Evolutionary conservation across 2,329 filamentous ascomycete species (phyloP).

Genomic region (Colletotrichum brevisporum): DNA sequence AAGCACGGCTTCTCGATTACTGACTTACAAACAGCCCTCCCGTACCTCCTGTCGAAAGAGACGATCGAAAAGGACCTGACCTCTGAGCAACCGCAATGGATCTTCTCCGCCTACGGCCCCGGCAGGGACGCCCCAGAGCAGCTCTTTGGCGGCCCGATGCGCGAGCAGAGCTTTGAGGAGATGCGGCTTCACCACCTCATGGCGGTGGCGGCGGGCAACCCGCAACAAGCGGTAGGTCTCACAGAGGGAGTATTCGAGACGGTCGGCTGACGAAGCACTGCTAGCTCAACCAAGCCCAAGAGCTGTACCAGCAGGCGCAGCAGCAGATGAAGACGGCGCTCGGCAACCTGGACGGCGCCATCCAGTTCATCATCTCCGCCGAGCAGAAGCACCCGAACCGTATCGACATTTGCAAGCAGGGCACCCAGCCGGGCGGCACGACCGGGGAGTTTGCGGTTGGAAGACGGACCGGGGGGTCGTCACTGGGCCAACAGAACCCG

Average conservation of each 20-base stretch:
- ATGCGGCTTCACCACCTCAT: slow-evolving; percentile 80
- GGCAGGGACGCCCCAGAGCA: slow-evolving; percentile 83
- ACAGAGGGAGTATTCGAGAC: background rate
- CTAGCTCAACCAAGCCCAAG: slow-evolving; percentile 72
- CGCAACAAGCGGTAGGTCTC: slow-evolving; percentile 63
- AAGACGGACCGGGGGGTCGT: slow-evolving; percentile 44
- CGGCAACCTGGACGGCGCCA: slow-evolving; percentile 78
- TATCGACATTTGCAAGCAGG: slow-evolving; percentile 71
- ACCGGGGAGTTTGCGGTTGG: slow-evolving; percentile 62
- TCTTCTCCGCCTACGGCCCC: slow-evolving; percentile 88
- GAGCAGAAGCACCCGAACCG: slow-evolving; percentile 83
- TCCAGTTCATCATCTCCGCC: slow-evolving; percentile 76
- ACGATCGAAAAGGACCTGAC: slow-evolving; percentile 77
- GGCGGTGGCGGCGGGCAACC: slow-evolving; percentile 72
- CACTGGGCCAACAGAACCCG: slow-evolving; percentile 53
- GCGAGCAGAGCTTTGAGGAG: slow-evolving; percentile 93
- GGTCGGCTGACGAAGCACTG: slow-evolving; percentile 3
- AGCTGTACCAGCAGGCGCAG: slow-evolving; percentile 74
- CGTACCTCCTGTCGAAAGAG: slow-evolving; percentile 69
- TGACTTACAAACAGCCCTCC: slow-evolving; percentile 34
- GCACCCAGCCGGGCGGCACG: slow-evolving; percentile 56
- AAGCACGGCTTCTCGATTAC: background rate
- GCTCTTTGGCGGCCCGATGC: slow-evolving; percentile 82
- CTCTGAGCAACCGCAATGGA: slow-evolving; percentile 83
- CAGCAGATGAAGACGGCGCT: slow-evolving; percentile 81